A percentile compares a stretch with the other conserved stretches of the same genome.
phyloP scores from a whole-genome alignment of 495 filamentous ascomycete genomes.

The Copromyces sp. region DNA sequence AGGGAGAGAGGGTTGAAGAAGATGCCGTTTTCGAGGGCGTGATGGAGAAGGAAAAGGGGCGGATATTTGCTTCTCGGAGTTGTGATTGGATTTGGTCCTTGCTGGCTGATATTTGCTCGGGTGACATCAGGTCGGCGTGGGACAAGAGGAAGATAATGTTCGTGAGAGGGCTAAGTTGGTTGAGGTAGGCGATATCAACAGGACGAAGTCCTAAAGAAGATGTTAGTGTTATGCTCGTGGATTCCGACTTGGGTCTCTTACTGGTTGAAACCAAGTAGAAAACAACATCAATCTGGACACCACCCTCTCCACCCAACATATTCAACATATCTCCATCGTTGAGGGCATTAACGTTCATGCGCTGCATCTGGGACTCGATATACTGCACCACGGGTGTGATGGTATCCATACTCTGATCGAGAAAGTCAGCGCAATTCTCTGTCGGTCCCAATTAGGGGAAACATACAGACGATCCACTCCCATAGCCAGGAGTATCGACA shows the following conservation, averaged over 20 bases:
- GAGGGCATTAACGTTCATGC: slow-evolving; percentile 49
- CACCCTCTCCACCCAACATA: slow-evolving; percentile 75
- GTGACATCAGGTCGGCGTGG: slow-evolving; percentile 59
- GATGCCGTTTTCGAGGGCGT: neutral
- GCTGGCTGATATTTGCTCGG: slow-evolving; percentile 46
- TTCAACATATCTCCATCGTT: slow-evolving; percentile 67
- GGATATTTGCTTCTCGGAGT: slow-evolving; percentile 50
- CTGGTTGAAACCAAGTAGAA: slow-evolving; percentile 59
- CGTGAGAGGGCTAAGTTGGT: slow-evolving; percentile 61
- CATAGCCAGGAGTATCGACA: slow-evolving; percentile 79
- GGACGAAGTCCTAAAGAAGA: slow-evolving; percentile 49
- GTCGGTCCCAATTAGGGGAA: neutral
- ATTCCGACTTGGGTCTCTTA: slow-evolving; percentile 8
- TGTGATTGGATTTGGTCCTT: slow-evolving; percentile 54
- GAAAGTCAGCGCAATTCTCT: slow-evolving; percentile 1
- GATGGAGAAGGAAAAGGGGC: slow-evolving; percentile 57
- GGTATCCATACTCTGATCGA: slow-evolving; percentile 44
- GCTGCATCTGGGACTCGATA: slow-evolving; percentile 61
- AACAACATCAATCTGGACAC: slow-evolving; percentile 79
- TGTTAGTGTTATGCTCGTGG: neutral
- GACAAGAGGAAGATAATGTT: slow-evolving; percentile 82
- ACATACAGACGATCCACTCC: slow-evolving; percentile 48
- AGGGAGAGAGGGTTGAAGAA: neutral
- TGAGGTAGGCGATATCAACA: slow-evolving; percentile 68
- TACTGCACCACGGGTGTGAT: slow-evolving; percentile 65